Evolutionary conservation across 1,139 yeast genomes (phyloP), one percentile per base, ranked within the genome.

Genomic region (Protomyces pachydermus): DNA sequence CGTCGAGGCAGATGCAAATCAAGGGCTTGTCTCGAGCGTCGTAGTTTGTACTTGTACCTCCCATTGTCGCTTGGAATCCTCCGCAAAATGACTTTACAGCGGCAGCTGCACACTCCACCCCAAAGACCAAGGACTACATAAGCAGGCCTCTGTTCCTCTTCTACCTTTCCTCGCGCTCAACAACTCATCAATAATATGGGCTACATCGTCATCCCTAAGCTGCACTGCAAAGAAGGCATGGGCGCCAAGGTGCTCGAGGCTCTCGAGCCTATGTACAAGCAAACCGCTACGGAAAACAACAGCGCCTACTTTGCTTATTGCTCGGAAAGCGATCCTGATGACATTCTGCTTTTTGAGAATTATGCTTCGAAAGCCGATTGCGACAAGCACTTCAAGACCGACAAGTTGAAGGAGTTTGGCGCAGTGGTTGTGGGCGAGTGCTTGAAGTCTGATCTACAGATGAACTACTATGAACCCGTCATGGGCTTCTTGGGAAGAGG

Each of bases 241-340:
- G 56, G 62, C 45, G 25, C 32, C 10, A 38, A 50, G 20, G 38
- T 58, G 10, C n/a, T 52, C 9, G 62, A 16, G 9, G 56, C 42
- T 37, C 37, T 58, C 38, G 51, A 58, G 35, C 56, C 56, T 10
- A 52, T 58, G 62, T 37, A 38, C 42, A 34, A 39, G 53, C 54
- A 52, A 48, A 34, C 62, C 5, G 37, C 39, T 32, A 58, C 39
- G 12, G 62, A 58, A 28, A 52, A 51, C 52, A 38, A 32, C 52
- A 39, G 39, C 20, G 18, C 62, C n/a, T 58, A 52, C 52, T 51
- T 58, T 42, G 53, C 54, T 54, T 58, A 51, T 52, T 39, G 28
- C 32, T 25, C 34, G 14, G 56, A 52, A 28, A 55, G 45, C 20
- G 45, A 58, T 28, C 45, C 34, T 8, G 62, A 58, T 25, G 39